Conservation (phyloP, 2,329 filamentous ascomycete species). For the Cladophialophora carrionii region DNA sequence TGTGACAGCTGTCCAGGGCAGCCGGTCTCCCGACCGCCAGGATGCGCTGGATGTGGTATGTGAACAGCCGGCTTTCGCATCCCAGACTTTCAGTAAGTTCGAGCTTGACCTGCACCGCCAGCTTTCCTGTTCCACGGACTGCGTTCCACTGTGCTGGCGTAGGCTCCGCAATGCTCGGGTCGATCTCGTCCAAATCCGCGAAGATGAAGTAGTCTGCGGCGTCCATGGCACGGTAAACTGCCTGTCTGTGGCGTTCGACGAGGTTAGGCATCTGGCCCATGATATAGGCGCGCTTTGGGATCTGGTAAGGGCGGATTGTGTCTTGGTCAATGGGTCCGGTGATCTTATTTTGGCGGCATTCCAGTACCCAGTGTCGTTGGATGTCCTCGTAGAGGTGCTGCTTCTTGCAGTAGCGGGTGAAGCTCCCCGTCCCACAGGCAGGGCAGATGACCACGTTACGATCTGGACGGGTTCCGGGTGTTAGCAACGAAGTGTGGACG, state of each 20-base stretch:
- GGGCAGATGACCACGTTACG: conserved; percentile 45
- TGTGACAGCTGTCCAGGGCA: conserved; percentile 20
- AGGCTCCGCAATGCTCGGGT: conserved; percentile 13
- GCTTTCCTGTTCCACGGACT: conserved; percentile 26
- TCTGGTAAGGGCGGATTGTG: conserved; percentile 28
- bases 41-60: conserved; percentile 23
- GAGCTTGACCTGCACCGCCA: conserved; percentile 21
- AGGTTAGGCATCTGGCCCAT: conserved; percentile 40
- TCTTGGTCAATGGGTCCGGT: conserved; percentile 28
- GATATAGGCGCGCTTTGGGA: conserved; percentile 26
- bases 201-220: conserved; percentile 35
- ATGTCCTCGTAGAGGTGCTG: conserved; percentile 45
- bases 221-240: conserved; percentile 35
- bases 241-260: conserved; percentile 43
- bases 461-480: conserved; percentile 38
- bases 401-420: conserved; percentile 46
- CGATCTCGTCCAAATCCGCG: conserved; percentile 29
- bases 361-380: conserved; percentile 43
- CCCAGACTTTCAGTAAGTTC: conserved; percentile 13
- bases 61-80: conserved; percentile 19
- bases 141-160: conserved; percentile 26
- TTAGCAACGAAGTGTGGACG: not conserved
- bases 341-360: conserved; percentile 28
- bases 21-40: conserved; percentile 19
- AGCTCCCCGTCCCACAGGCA: conserved; percentile 46